Percentiles rank a stretch among this genome's conserved stretches.
phyloP scores from a whole-genome alignment of 495 filamentous ascomycete species.

The Podospora anserina region DNA sequence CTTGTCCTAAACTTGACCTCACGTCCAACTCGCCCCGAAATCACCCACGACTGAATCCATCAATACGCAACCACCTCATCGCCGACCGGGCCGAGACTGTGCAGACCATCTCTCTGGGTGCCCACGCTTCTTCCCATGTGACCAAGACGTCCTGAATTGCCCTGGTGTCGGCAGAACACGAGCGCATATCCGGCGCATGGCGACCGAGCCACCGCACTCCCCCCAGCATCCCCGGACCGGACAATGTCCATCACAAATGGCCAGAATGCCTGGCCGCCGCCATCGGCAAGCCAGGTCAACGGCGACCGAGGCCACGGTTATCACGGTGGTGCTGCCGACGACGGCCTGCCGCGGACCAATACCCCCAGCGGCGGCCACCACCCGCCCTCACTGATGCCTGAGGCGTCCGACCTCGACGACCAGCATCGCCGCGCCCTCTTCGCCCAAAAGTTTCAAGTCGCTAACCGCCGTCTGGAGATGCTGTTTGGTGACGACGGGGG shows the following conservation, averaged over 20 bases:
- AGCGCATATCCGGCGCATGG: constrained; percentile 49
- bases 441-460: constrained; percentile 41
- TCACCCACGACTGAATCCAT: constrained; percentile 40
- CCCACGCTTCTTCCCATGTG: constrained; percentile 39
- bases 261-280: constrained; percentile 47
- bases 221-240: constrained; percentile 33
- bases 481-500: constrained; percentile 79
- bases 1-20: constrained; percentile 46
- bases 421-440: constrained; percentile 45
- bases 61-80: constrained; percentile 38
- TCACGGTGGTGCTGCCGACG: constrained; percentile 27
- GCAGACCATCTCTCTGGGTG: constrained; percentile 41
- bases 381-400: constrained; percentile 44
- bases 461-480: constrained; percentile 50
- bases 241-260: constrained; percentile 53
- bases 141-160: constrained; percentile 37
- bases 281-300: constrained; percentile 33
- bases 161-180: constrained; percentile 44
- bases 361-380: constrained; percentile 35
- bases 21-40: constrained; percentile 41
- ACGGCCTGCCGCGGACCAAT: constrained; percentile 37
- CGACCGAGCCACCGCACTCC: constrained; percentile 36
- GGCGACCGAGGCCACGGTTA: constrained; percentile 32
- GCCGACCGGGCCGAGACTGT: constrained; percentile 30
- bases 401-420: constrained; percentile 51